Evolutionary conservation across 2,329 filamentous ascomycete genomes (phyloP), one percentile per base, ranked within the genome.

Genomic region (Ophiostoma australiae): DNA sequence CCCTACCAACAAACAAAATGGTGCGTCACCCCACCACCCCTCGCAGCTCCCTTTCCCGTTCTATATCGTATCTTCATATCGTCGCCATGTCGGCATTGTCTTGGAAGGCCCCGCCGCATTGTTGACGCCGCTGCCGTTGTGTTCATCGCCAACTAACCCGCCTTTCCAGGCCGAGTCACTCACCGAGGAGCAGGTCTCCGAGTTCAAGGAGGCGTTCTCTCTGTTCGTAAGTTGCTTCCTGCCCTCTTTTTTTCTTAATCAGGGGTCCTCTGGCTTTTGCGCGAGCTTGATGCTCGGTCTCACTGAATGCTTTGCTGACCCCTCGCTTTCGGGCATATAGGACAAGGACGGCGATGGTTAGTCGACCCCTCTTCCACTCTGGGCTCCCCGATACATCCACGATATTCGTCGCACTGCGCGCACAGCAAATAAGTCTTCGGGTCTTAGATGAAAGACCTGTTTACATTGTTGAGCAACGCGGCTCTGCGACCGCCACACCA

Each of bases 201-300:
- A 99, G 86, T 99, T 98, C 88, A 99, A 98, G 91, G 95, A 99
- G 86, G 95, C 95, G 71, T 99, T 99, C 86, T 99, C 95, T 82
- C 92, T 99, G 76, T 99, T 99, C 84, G 95, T 99, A 90, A 90
- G 95, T 83, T 33, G 66, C 44, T 72, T 70, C 69, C 15, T 58
- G 37, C 44, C 71, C 69, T 71, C 70, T 73, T 27, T 23, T 2
- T 11, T n/a, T n/a, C n/a, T n/a, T 31, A 31, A 20, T 44, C 65
- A 33, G 31, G 15, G 10, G 39, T 13, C 10, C 8, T 23, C 61
- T 39, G 55, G 67, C 48, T 41, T 8, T 48, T 67, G 23, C 41
- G 55, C 55, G 73, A 63, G 58, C 58, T 63, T 17, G 58, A 35
- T 33, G 58, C 58, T 33, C 58, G 58, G n/a, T 68, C 15, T 23